Percentiles rank a stretch among this genome's conserved stretches.
phyloP scores from a whole-genome alignment of 768 basidiomycete species.

The Pleurotus giganteus region DNA sequence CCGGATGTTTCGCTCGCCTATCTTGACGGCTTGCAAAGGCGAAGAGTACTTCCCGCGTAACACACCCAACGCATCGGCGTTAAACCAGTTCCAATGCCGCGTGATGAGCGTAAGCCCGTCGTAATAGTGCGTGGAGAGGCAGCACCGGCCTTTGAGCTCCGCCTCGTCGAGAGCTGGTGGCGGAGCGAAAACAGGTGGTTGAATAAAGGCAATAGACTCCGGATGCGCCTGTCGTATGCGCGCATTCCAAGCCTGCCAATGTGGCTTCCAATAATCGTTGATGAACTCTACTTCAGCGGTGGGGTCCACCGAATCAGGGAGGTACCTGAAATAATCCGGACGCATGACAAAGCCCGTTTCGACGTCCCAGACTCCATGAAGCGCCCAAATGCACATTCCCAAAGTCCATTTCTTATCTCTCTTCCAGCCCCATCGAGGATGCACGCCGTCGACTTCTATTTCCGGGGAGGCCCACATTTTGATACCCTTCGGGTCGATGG shows the following conservation, averaged over 20 bases:
- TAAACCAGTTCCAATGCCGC: conserved; percentile 92
- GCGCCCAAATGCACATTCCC: conserved; percentile 84
- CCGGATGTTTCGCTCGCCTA: conserved; percentile 85
- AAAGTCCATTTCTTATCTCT: conserved; percentile 69
- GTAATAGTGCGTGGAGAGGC: conserved; percentile 86
- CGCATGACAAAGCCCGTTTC: conserved; percentile 62
- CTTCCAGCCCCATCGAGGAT: conserved; percentile 81
- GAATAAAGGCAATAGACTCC: conserved; percentile 84
- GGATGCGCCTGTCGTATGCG: conserved; percentile 71
- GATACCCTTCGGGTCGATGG: conserved; percentile 80
- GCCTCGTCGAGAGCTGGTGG: conserved; percentile 65
- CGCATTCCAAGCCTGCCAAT: conserved; percentile 53
- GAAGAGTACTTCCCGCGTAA: conserved; percentile 77
- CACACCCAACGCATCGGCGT: conserved; percentile 93
- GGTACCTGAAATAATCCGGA: conserved; percentile 72
- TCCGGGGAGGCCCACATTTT: conserved; percentile 73
- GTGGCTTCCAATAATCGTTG: conserved; percentile 76
- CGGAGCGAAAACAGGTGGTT: conserved; percentile 84
- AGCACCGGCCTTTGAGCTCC: conserved; percentile 62
- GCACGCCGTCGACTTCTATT: conserved; percentile 47
- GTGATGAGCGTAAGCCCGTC: conserved; percentile 94
- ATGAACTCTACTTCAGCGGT: conserved; percentile 63
- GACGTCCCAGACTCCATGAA: conserved; percentile 87
- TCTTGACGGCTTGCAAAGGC: conserved; percentile 66
- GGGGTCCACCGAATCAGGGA: conserved; percentile 28